Percentiles rank a stretch among this genome's conserved stretches.
Evolutionary conservation across 2,329 filamentous ascomycete genomes (phyloP).

Genomic region (Trichoderma sp.): DNA sequence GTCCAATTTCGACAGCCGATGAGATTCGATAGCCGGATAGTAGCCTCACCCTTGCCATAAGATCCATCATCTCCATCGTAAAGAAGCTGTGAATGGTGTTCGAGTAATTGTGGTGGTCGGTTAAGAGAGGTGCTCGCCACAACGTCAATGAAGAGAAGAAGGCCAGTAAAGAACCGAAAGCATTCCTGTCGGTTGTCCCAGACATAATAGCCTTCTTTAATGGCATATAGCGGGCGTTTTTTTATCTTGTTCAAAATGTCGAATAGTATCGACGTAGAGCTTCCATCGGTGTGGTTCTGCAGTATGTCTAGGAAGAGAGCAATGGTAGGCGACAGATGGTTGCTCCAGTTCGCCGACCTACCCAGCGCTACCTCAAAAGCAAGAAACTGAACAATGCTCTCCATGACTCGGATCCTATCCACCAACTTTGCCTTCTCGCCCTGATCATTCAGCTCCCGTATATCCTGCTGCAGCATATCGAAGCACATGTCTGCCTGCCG

Average conservation of each 20-base stretch:
- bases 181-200: background rate
- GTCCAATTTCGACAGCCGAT: background rate
- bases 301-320: background rate
- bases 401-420: background rate
- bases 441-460: background rate
- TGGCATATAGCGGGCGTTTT: background rate
- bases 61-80: background rate
- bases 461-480: constrained; percentile 3
- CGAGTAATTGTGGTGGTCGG: background rate
- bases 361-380: background rate
- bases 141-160: background rate
- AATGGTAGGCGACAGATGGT: background rate
- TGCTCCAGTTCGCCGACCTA: background rate
- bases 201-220: background rate
- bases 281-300: background rate
- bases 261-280: background rate
- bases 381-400: constrained; percentile 10
- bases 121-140: background rate
- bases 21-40: background rate
- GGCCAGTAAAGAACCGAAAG: background rate
- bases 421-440: background rate
- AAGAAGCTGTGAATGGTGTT: background rate
- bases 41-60: background rate
- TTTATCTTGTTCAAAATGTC: background rate
- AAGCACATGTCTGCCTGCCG: background rate